A percentile compares a stretch with the other conserved stretches of the same genome.
Evolutionary conservation across 306 rosid genomes (phyloP).

Genomic region (Spatholobus suberectus): DNA sequence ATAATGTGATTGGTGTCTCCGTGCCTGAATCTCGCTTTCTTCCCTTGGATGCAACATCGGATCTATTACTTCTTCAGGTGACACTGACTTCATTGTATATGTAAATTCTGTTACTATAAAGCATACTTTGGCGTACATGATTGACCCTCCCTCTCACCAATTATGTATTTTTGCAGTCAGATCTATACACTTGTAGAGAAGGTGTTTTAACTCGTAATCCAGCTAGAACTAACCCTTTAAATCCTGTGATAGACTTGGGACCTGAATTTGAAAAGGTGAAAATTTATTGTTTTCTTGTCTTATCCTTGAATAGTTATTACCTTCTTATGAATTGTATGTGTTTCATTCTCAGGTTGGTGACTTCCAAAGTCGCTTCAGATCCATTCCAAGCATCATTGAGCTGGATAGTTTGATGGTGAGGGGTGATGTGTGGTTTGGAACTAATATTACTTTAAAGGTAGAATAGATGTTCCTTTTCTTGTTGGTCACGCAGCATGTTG

Average conservation of each 20-base stretch:
- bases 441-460: constrained; percentile 73
- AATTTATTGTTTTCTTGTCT: constrained; percentile 3
- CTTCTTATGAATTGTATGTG: constrained; percentile 21
- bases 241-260: constrained; percentile 74
- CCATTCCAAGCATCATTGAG: constrained; percentile 68
- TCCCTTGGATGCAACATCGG: constrained; percentile 66
- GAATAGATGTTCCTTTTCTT: constrained; percentile 38
- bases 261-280: constrained; percentile 79
- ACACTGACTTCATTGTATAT: constrained; percentile 19
- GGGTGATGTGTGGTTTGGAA: constrained; percentile 87
- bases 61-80: constrained; percentile 72
- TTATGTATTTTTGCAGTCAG: constrained; percentile 64
- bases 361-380: constrained; percentile 68
- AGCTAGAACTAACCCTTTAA: constrained; percentile 61
- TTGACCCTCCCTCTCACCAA: constrained; percentile 14
- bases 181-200: constrained; percentile 55
- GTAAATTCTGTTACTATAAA: constrained; percentile 1
- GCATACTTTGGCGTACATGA: not conserved
- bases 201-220: constrained; percentile 70
- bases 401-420: constrained; percentile 72
- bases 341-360: constrained; percentile 59
- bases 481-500: not conserved
- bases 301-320: not conserved
- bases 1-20: constrained; percentile 57
- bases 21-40: constrained; percentile 65